phyloP scores from a whole-genome alignment of 164 flowering plant species.

The Chimonanthus praecox region DNA sequence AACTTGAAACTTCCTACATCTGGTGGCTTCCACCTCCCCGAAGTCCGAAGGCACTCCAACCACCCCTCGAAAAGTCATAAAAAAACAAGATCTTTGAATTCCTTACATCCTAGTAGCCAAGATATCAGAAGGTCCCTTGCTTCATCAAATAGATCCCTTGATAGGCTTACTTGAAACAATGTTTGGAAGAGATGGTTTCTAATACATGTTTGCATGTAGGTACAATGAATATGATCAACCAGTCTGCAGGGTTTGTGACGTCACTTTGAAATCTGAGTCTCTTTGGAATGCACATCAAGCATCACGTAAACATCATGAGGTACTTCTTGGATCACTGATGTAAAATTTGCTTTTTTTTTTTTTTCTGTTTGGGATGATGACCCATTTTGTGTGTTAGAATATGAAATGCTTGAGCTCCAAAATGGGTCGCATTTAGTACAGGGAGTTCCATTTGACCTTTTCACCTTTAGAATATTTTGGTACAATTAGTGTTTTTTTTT shows the following conservation, averaged over 20 bases:
- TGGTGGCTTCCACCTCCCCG: too few relatives aligned
- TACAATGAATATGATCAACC: constrained; percentile 86
- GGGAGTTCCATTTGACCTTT: background rate
- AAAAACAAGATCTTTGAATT: too few relatives aligned
- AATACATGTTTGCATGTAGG: constrained; percentile 26
- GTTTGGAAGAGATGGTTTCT: background rate
- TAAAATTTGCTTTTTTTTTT: background rate
- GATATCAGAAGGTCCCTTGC: background rate
- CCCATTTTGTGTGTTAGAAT: background rate
- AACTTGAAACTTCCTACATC: too few relatives aligned
- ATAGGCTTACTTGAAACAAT: background rate
- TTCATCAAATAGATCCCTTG: background rate
- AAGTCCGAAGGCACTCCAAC: too few relatives aligned
- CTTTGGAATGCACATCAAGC: constrained; percentile 79
- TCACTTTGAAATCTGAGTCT: constrained; percentile 69
- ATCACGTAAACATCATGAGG: constrained; percentile 89
- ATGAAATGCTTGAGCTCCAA: constrained; percentile 1
- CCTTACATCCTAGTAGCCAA: too few relatives aligned
- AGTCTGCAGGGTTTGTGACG: constrained; percentile 73
- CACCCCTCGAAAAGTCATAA: too few relatives aligned
- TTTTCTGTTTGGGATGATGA: background rate
- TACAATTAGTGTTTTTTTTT: too few relatives aligned
- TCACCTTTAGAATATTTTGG: too few relatives aligned
- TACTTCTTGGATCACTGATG: constrained; percentile 13
- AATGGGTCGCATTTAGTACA: background rate